A percentile compares a stretch with the other conserved stretches of the same genome.
Conservation (phyloP, 352 stramenopile species). For the Pythium biforme region DNA sequence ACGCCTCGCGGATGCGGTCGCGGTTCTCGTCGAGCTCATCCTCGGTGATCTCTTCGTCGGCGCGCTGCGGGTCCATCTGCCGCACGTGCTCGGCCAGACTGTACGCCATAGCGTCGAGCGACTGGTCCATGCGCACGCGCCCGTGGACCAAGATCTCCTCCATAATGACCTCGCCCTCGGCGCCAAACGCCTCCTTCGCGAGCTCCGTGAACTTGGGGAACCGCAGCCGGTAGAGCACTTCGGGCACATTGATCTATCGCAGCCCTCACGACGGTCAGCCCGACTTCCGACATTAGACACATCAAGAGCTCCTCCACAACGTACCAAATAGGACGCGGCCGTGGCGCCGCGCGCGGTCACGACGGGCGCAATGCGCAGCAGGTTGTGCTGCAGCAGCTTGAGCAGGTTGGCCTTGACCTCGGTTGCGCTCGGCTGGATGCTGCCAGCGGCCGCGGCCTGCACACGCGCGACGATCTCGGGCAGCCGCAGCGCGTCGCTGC, state of each 20-base stretch:
- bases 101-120: constrained; percentile 80
- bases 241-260: constrained; percentile 81
- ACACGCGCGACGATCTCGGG: constrained; percentile 64
- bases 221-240: constrained; percentile 78
- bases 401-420: constrained; percentile 83
- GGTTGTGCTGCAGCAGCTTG: constrained; percentile 87
- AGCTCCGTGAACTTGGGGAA: constrained; percentile 86
- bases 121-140: constrained; percentile 83
- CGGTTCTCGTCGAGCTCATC: constrained; percentile 72
- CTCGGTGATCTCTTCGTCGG: constrained; percentile 67
- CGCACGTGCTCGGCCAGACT: constrained; percentile 64
- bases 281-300: not conserved
- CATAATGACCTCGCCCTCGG: constrained; percentile 86
- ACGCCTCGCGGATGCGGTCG: constrained; percentile 52
- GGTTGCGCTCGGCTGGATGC: constrained; percentile 45
- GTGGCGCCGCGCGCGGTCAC: constrained; percentile 22
- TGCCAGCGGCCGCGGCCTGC: constrained; percentile 33
- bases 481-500: constrained; percentile 64
- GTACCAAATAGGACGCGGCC: constrained; percentile 50
- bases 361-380: constrained; percentile 63
- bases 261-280: not conserved
- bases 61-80: constrained; percentile 34
- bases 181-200: constrained; percentile 69
- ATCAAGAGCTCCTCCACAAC: not conserved
- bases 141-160: constrained; percentile 85